A percentile compares a stretch with the other conserved stretches of the same genome.
Conservation (phyloP, 805 yeast genomes). For the Ascoidea rubescens region DNA sequence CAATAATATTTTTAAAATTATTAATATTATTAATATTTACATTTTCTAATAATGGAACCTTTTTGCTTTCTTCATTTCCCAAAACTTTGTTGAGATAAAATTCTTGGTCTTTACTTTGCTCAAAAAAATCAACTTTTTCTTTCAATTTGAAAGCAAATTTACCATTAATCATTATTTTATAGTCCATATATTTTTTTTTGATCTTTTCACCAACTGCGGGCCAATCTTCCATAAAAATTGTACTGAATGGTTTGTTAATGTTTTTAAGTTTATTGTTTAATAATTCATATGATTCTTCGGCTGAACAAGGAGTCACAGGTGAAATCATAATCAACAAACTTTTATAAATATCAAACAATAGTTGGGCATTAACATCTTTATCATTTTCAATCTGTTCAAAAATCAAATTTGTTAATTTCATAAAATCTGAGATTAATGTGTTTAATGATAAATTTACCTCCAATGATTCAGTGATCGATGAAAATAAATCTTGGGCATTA, state of each 20-base stretch:
- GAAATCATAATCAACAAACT: constrained; percentile 50
- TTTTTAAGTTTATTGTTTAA: constrained; percentile 14
- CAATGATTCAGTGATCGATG: constrained; percentile 44
- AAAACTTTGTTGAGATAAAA: too few species aligned
- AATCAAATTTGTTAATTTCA: constrained; percentile 59
- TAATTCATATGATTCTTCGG: constrained; percentile 72
- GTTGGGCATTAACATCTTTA: constrained; percentile 19
- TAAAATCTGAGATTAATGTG: constrained; percentile 78
- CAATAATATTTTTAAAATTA: neutral
- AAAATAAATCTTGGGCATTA: constrained; percentile 31
- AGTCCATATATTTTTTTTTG: constrained; percentile 26
- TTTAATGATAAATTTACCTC: constrained; percentile 51
- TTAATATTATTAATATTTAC: neutral
- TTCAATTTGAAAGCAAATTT: constrained; percentile 38
- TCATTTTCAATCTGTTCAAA: constrained; percentile 23
- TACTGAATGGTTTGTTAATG: constrained; percentile 22
- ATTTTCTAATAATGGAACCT: too few species aligned
- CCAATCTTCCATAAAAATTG: constrained; percentile 50
- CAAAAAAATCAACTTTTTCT: constrained; percentile 8
- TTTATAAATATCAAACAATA: constrained; percentile 35
- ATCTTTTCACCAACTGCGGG: constrained; percentile 33
- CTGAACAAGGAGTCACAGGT: constrained; percentile 70
- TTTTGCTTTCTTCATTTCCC: neutral
- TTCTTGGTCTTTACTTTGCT: neutral
- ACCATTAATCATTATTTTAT: constrained; percentile 63